Base-by-base conservation (phyloP, 2,329 filamentous ascomycete species). In the Curvularia lunata region DNA sequence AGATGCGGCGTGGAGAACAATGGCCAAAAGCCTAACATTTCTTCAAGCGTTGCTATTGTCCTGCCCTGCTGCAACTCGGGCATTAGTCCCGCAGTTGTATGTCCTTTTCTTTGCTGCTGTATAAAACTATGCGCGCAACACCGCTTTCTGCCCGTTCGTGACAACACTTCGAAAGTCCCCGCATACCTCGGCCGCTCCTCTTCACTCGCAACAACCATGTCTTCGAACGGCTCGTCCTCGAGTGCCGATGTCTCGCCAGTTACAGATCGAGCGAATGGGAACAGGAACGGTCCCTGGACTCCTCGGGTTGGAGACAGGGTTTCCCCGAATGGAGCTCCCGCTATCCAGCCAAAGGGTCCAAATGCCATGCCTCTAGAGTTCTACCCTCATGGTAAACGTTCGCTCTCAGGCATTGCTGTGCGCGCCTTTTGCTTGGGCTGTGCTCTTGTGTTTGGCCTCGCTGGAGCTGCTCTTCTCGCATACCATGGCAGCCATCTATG, bases 401-500 rank as follows among this genome's bases (percentile, higher is more conserved):
- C 80, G 25, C 77, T 82, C 19, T 78, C 79, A 21, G 77, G 76
- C 64, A 83, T 84, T 61, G 76, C 77, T 25, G 54, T 79, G 9
- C 80, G 81, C 28, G 77, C 80, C 50, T 83, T 82, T 63, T 63
- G 72, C 45, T 66, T 83, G 1, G 81, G 81, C 19, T 63, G 72
- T 30, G 63, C 69, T n/a, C 67, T 79, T 23, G 68, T 76, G 1
- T 48, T 72, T 10, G 72, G 77, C 43, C 52, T 77, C 18, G 48
- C 77, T 21, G 54, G 73, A 32, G 67, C 77, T 41, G 50, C 64
- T 27, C 49, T 70, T 28, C 64, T 75, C 37, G 56, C 64, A 54
- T 71, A 73, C 58, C 57, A 71, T 37, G 65, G 68, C 12, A 79
- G 72, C 40, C 75, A 79, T 4, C 72, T 85, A 53, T 90, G 86